Evolutionary conservation across 1,284 basidiomycete genomes (phyloP).

Genomic region (Sparassis latifolia): DNA sequence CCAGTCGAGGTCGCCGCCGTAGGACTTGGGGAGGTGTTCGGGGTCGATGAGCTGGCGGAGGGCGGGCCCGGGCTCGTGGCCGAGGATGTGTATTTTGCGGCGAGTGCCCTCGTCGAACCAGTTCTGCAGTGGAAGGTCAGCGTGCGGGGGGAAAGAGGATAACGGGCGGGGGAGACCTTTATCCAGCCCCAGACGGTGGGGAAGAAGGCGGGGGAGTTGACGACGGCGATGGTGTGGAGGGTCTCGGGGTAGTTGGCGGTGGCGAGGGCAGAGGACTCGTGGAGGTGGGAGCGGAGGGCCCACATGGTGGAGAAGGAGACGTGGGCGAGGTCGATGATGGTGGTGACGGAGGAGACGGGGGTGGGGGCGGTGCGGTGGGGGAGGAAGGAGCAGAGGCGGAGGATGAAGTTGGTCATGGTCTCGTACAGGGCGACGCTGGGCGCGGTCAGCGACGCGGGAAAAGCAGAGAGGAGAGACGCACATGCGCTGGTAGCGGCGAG

Average conservation of each 20-base stretch:
- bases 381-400: slow-evolving; percentile 61
- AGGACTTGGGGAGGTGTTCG: slow-evolving; percentile 53
- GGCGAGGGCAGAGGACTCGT: slow-evolving; percentile 65
- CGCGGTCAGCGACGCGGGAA: background rate
- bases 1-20: slow-evolving; percentile 69
- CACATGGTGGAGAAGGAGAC: slow-evolving; percentile 62
- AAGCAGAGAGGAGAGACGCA: slow-evolving; percentile 30
- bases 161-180: slow-evolving; percentile 37
- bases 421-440: slow-evolving; percentile 56
- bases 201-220: slow-evolving; percentile 75
- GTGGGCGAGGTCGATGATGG: slow-evolving; percentile 68
- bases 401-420: slow-evolving; percentile 54
- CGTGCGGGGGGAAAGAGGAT: too few relatives aligned
- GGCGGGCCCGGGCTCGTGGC: slow-evolving; percentile 44
- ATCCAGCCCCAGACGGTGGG: slow-evolving; percentile 76
- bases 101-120: slow-evolving; percentile 77
- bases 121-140: slow-evolving; percentile 27
- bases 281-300: slow-evolving; percentile 60
- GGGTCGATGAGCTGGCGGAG: slow-evolving; percentile 48
- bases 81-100: slow-evolving; percentile 63
- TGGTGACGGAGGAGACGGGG: slow-evolving; percentile 56
- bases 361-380: slow-evolving; percentile 46
- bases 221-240: slow-evolving; percentile 53
- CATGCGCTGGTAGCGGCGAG: slow-evolving; percentile 66
- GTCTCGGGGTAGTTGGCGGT: slow-evolving; percentile 80